These are phyloP conservation scores for Metschnikowia rubicola DNA, from an alignment of 805 yeast species.

Conservation along the genomic window DNA sequence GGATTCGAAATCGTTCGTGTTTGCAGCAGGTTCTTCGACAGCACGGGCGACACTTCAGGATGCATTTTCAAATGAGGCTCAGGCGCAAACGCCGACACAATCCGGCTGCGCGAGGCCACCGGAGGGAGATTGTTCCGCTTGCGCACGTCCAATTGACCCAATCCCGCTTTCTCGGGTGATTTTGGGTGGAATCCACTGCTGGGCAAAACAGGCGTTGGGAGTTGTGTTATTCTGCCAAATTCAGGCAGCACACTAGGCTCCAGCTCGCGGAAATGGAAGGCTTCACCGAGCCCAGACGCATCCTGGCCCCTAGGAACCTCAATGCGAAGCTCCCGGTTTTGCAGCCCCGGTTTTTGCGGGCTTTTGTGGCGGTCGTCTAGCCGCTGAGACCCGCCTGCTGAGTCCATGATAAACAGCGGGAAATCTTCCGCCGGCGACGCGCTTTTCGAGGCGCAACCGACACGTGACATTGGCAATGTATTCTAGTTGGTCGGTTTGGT, in stretches of 20 bases:
- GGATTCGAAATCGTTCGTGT: slow-evolving; percentile 16
- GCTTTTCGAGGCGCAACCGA: background rate
- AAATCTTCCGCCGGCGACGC: background rate
- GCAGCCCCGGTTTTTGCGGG: background rate
- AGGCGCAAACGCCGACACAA: slow-evolving; percentile 15
- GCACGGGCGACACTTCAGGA: slow-evolving; percentile 2
- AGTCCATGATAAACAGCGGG: background rate
- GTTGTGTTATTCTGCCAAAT: slow-evolving; percentile 36
- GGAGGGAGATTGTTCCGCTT: slow-evolving; percentile 3
- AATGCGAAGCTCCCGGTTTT: slow-evolving; percentile 7
- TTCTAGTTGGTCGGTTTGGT: no score
- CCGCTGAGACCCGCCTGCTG: no score
- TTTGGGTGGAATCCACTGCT: background rate
- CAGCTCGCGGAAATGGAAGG: slow-evolving; percentile 8
- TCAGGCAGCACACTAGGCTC: slow-evolving; percentile 6
- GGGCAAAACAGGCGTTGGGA: slow-evolving; percentile 43
- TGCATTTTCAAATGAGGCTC: slow-evolving; percentile 2
- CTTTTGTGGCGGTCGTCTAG: background rate
- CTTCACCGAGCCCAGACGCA: slow-evolving; percentile 7
- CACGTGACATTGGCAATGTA: background rate
- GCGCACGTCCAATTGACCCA: slow-evolving; percentile 6
- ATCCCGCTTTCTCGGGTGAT: background rate
- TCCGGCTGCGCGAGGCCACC: slow-evolving; percentile 3
- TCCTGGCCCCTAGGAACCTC: slow-evolving; percentile 8
- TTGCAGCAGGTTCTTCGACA: slow-evolving; percentile 3